Evolutionary conservation across 2,329 filamentous ascomycete genomes (phyloP), one percentile per base, ranked within the genome.

Genomic region (Rutstroemia sp.): DNA sequence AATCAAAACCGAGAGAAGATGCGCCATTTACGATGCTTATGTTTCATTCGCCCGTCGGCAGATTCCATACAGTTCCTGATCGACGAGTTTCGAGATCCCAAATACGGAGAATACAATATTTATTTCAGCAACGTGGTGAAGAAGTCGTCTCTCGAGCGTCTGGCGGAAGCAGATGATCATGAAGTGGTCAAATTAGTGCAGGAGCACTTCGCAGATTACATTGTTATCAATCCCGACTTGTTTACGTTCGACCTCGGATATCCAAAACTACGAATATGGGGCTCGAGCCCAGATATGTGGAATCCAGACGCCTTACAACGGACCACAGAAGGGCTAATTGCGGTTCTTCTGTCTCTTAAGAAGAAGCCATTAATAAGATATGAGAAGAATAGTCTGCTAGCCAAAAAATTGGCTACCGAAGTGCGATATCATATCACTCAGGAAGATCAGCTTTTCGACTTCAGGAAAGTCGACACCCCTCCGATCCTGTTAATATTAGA

Each of bases 81-180:
- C 64, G 94, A 99, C 68, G 94, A 99, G 75, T 80, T 99, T 56
- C 83, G 94, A 59, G 92, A 97, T 50, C 95, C 94, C 4, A 96
- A 92, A 70, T 99, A 99, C 66, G 92, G 94, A 62, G 94, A 99
- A 75, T 99, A 99, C 73, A 84, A 95, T 68, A 81, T 99, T 56
- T 96, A 95, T 72, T 96, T 99, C 72, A 97, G 91, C 77, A 99
- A 99, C 71, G 88, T 99, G 58, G 86, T 94, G 68, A 95, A 95
- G 72, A 99, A 99, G 73, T 97, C 94, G 2, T 89, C 92, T 0
- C 78, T 99, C 23, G 94, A 99, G 71, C 83, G 94, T 45, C 77
- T 99, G 45, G 94, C 94, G 36, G 95, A 99, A 76, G 92, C 94
- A 25, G 94, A 99, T 70, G 92, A 96, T 65, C 91, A 99, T 68